Evolutionary conservation across 2,329 filamentous ascomycete species (phyloP), one percentile per base, ranked within the genome.

Genomic region (Arthroderma sp.): DNA sequence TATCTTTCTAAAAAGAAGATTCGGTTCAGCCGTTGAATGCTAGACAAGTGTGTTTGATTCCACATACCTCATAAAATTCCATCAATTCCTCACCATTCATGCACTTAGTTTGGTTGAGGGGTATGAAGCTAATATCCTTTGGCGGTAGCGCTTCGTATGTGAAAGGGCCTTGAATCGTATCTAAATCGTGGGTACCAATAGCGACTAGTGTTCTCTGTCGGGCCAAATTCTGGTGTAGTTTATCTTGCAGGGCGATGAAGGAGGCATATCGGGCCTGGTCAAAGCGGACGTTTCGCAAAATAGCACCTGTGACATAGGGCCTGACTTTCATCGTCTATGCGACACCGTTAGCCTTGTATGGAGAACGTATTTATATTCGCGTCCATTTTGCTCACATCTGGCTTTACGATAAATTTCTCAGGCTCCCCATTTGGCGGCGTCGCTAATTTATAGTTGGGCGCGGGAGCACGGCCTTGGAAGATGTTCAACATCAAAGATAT

Each of bases 211-310:
- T 95, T 57, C 91, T 74, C 66, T 96, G 85, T 50, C 91, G 80
- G 40, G 91, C 93, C 53, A 98, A 71, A 61, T 98, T 98, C 63
- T 89, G 83, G 70, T 98, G 91, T 40, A 98, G 77, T 71, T 98
- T 98, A 69, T 98, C 93, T 70, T 98, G 91, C 40, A 98, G 75
- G 46, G 82, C 78, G 62, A 98, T 98, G 83, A 98, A 98, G 59
- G 87, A 95, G 56, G 94, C 86, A 65, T 98, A 98, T 53, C 83
- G 77, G 54, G 82, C 85, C 69, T 91, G 75, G 55, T 85, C 88
- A 73, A 98, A 96, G 58, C 81, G 86, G 71, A 98, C 76, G 62
- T 87, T 85, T 54, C 91, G 81, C 51, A 98, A 71, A 53, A 98
- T 84, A 40, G 89, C 87, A 50, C 83, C 87, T 10, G 89, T 86